Conservation (phyloP, 371 early-diverging fungal species). For the Apophysomyces elegans region DNA sequence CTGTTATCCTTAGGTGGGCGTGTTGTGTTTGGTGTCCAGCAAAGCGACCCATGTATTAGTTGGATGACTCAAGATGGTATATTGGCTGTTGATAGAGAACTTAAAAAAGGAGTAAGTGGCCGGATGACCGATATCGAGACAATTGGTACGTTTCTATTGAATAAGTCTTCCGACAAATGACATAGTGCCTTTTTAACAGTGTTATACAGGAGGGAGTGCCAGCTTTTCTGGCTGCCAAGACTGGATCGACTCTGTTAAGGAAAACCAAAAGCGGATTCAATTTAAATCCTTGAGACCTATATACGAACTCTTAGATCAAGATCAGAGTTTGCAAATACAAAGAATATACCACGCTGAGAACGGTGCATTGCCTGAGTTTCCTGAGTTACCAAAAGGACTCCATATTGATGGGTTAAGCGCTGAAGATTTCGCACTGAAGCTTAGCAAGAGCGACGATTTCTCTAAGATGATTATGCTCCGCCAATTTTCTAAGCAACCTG, state of each 20-base stretch:
- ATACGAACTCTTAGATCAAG: slow-evolving; percentile 2
- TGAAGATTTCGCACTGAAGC: not conserved
- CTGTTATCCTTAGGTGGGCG: not conserved
- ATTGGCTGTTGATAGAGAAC: not conserved
- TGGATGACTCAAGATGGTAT: not conserved
- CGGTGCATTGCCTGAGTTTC: not conserved
- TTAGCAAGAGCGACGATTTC: not conserved
- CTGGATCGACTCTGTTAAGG: not conserved
- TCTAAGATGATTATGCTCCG: not conserved
- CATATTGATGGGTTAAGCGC: not conserved
- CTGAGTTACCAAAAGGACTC: not conserved
- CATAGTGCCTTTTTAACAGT: not conserved
- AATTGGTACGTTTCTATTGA: not conserved
- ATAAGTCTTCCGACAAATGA: not conserved
- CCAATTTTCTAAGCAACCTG: not conserved
- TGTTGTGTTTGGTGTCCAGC: not conserved
- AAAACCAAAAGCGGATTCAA: not conserved
- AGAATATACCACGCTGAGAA: not conserved
- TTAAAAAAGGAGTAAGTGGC: not conserved
- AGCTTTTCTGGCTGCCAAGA: not conserved
- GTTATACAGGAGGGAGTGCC: not conserved
- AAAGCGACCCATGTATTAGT: not conserved
- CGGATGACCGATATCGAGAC: not conserved
- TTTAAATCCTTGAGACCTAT: not conserved
- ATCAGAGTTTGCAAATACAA: not conserved